phyloP scores from a whole-genome alignment of 148 eudicot genomes.

The Silene latifolia region DNA sequence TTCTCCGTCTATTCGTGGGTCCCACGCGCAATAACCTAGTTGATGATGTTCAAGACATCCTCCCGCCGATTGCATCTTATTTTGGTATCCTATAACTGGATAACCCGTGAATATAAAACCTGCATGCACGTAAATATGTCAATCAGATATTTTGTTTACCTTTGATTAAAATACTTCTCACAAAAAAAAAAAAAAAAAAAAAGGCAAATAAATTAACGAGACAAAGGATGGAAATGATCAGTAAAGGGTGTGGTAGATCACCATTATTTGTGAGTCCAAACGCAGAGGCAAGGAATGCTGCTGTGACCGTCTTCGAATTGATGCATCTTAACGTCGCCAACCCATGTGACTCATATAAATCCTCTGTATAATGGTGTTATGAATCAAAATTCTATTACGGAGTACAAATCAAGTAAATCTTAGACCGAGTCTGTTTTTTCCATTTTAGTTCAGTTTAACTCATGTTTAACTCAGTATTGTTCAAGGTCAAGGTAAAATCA shows the following conservation, averaged over 20 bases:
- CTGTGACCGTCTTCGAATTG: neutral
- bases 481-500: too few relatives aligned
- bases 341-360: neutral
- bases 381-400: neutral
- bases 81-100: slow-evolving; percentile 19
- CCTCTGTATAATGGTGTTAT: neutral
- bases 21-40: slow-evolving; percentile 13
- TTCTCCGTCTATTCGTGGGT: slow-evolving; percentile 4
- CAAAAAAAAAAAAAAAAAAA: too few relatives aligned
- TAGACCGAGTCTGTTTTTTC: too few relatives aligned
- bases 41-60: neutral
- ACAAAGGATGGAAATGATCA: too few relatives aligned
- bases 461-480: too few relatives aligned
- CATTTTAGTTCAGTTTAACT: too few relatives aligned
- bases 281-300: neutral
- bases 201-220: too few relatives aligned
- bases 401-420: too few relatives aligned
- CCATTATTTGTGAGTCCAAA: slow-evolving; percentile 4
- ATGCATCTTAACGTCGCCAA: neutral
- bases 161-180: too few relatives aligned
- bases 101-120: slow-evolving; percentile 10
- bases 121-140: neutral
- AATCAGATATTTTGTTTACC: too few relatives aligned
- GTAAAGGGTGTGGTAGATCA: neutral
- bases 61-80: slow-evolving; percentile 10